Evolutionary conservation across 2,329 filamentous ascomycete species (phyloP), one percentile per base, ranked within the genome.

Genomic region (Monosporascus sp.): DNA sequence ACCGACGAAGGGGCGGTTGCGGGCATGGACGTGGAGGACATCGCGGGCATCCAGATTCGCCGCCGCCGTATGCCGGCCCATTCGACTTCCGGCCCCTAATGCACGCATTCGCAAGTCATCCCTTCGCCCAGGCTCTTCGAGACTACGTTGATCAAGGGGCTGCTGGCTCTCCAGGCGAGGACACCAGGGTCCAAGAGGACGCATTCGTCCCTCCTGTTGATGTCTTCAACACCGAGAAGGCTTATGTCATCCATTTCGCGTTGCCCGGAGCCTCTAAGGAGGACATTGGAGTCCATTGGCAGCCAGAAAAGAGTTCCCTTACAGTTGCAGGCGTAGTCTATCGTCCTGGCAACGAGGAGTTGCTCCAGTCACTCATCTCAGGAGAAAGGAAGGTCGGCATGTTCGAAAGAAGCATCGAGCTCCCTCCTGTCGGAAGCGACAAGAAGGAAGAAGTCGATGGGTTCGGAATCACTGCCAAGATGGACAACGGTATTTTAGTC

Each of bases 251-350:
- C 8, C 89, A 94, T 68, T 74, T 91, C 62, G 85, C 88, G 1
- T 77, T 95, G 0, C 88, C 90, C 0, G 90, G 90, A 25, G 89
- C 86, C 2, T 85, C 85, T 72, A 92, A 91, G 70, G 81, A 89
- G 62, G 88, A 94, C 63, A 74, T 94, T 6, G 86, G 81, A 53
- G 82, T 94, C 46, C 85, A 85, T 68, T 95, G 88, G 82, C 83
- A 93, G 60, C 77, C 81, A 0, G 85, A 89, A 54, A 83, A 82
- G 63, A 79, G 76, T 47, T 74, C 80, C 51, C 74, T 95, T 42
- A 82, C 78, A 60, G 73, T 95, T 51, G 79, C 85, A 1, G 90
- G 90, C 49, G 84, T 92, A 0, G 78, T 91, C 8, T 81, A 90
- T 67, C 81, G 89, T 2, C 86, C 85, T 3, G 86, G 83, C 7